Base-by-base conservation (phyloP, 1,284 basidiomycete genomes). In the Trametes versicolor region DNA sequence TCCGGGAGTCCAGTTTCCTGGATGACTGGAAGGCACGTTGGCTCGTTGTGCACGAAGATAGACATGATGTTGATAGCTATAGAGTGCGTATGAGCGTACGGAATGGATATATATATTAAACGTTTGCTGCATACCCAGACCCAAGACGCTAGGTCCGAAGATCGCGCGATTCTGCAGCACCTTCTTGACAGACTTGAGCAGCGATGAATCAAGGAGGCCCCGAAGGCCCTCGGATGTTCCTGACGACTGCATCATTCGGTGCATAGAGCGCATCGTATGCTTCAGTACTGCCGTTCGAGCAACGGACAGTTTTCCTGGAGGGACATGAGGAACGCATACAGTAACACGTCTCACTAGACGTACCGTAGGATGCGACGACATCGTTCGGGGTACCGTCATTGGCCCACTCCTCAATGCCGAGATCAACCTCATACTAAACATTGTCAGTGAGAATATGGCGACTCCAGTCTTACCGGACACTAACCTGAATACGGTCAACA, bases 1-100 rank as follows among this genome's bases (percentile, higher is more conserved):
- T 97, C 94, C 0, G 98, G 98, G 2, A 99, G 79, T 29, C 92
- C 89, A 54, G 90, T 87, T 78, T 99, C 98, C 78, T 99, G 98
- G 43, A 99, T 91, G 58, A 97, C 93, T 1, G 88, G 82, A 62
- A 99, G 83, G 15, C 95, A 98, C 0, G 97, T 99, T 12, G 98
- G 98, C 79, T 99, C 98, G 73, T 99, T 99, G 83, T 99, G 97
- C 19, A 99, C 92, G 77, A 99, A 99, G 0, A 96, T 97, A 6
- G 97, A 91, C 91, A 98, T 96, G 76, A 98, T 94, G 79, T 97
- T 97, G 83, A 98, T 95, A 1, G 95, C 95, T 94, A 73, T 6
- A 36, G 10, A 59, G 4, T 37, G 8, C 15, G 58, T 57, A 12
- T 34, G 69, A 54, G 23, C 62, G 23, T 63, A 36, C 60, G 45